A percentile compares a stretch with the other conserved stretches of the same genome.
These are phyloP conservation scores for Ascochyta viciae-villosae DNA, from an alignment of 2,329 filamentous ascomycete species.

Conservation along the genomic window DNA sequence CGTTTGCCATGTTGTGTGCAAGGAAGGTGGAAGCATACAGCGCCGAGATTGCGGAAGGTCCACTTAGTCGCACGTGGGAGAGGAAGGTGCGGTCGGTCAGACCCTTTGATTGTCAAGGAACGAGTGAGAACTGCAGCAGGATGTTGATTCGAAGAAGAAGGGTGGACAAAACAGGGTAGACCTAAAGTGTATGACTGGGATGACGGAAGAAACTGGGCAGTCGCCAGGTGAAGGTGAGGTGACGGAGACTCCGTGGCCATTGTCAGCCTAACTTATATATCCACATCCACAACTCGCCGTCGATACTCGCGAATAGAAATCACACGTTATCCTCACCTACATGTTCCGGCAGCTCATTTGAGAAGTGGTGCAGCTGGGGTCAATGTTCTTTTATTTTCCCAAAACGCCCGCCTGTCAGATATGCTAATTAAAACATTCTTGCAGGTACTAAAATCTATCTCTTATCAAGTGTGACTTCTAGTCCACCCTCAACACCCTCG, in stretches of 20 bases:
- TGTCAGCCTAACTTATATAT: neutral
- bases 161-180: neutral
- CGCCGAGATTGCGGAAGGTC: conserved; percentile 16
- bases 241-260: neutral
- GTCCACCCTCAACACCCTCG: conserved; percentile 74
- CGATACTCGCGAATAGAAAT: too few species aligned
- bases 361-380: neutral
- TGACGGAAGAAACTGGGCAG: neutral
- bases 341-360: neutral
- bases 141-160: neutral
- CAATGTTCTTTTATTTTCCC: conserved; percentile 36
- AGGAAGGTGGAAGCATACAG: conserved; percentile 23
- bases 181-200: neutral
- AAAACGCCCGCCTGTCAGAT: conserved; percentile 36
- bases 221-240: conserved; percentile 8
- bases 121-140: neutral
- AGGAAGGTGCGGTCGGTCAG: conserved; percentile 1
- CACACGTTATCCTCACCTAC: too few species aligned
- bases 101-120: neutral
- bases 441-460: conserved; percentile 37
- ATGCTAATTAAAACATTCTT: conserved; percentile 34
- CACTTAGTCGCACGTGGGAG: conserved; percentile 4
- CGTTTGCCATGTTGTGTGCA: conserved; percentile 34
- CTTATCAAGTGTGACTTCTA: conserved; percentile 51
- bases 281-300: too few species aligned